A percentile compares a stretch with the other conserved stretches of the same genome.
Conservation (phyloP, 2,329 filamentous ascomycete genomes). For the Trichophaea hybrida region DNA sequence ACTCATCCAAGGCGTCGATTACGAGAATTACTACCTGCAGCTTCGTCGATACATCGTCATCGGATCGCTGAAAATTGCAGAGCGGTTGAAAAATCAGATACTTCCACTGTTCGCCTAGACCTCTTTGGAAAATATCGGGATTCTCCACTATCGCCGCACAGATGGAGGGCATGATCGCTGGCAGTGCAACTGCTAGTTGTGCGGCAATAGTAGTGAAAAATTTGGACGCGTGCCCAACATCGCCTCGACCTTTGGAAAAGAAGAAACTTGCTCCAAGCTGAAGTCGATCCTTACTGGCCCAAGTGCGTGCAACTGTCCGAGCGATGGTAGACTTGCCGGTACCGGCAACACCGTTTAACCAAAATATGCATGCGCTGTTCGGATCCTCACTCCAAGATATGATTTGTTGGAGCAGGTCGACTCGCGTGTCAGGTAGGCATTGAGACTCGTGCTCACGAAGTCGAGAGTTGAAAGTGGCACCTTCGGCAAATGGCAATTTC, state of each 20-base stretch:
- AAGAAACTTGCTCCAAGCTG: conserved; percentile 28
- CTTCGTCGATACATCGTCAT: conserved; percentile 5
- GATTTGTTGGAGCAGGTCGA: conserved; percentile 23
- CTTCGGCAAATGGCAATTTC: too few species aligned
- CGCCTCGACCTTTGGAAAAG: too few species aligned
- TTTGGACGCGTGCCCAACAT: conserved; percentile 4
- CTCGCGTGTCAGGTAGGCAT: conserved; percentile 25
- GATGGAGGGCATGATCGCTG: background rate
- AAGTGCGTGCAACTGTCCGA: conserved; percentile 29
- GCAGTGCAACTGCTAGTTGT: background rate
- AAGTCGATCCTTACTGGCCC: conserved; percentile 24
- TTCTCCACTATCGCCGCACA: background rate
- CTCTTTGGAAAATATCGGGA: conserved; percentile 26
- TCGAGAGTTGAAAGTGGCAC: conserved; percentile 24
- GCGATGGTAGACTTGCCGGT: conserved; percentile 31
- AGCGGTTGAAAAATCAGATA: conserved; percentile 32
- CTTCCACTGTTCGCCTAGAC: conserved; percentile 32
- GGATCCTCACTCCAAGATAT: conserved; percentile 9
- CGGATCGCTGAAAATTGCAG: too few species aligned
- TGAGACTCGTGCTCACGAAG: conserved; percentile 20
- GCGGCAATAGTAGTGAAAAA: conserved; percentile 15
- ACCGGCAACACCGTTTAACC: conserved; percentile 33
- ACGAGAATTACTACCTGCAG: conserved; percentile 18
- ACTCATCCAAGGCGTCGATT: conserved; percentile 30
- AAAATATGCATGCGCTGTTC: conserved; percentile 26